Conservation (phyloP, 768 basidiomycete species). For the Austroboletus eburneus region DNA sequence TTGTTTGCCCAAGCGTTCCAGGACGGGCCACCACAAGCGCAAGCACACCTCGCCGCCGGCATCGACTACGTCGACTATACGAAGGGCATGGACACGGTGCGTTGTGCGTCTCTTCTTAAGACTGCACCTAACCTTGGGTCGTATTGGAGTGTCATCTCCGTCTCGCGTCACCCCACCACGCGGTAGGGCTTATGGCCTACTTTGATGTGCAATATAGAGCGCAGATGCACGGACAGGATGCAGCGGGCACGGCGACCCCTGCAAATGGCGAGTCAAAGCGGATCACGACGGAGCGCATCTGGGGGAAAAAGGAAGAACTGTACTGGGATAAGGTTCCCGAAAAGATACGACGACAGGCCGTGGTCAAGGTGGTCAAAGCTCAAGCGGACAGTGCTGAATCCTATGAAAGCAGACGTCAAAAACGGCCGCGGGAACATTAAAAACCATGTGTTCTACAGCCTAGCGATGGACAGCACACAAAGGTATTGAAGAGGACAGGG, state of each 20-base stretch:
- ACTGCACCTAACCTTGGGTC: too few relatives aligned
- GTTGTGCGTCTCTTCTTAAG: slow-evolving; percentile 19
- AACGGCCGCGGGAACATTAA: slow-evolving; percentile 13
- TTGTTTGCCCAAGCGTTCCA: slow-evolving; percentile 48
- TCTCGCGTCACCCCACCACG: slow-evolving; percentile 48
- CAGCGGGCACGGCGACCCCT: slow-evolving; percentile 33
- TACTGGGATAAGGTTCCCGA: slow-evolving; percentile 82
- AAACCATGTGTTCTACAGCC: background rate
- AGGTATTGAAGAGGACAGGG: background rate
- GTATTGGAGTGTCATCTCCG: slow-evolving; percentile 85
- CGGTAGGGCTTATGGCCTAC: slow-evolving; percentile 40
- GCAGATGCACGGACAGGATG: slow-evolving; percentile 56
- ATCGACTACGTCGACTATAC: slow-evolving; percentile 79
- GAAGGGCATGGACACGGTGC: slow-evolving; percentile 71
- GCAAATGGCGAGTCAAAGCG: slow-evolving; percentile 15
- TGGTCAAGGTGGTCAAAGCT: slow-evolving; percentile 39
- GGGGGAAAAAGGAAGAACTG: slow-evolving; percentile 59
- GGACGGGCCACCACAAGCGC: background rate
- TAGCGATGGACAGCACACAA: background rate
- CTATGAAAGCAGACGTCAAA: slow-evolving; percentile 8
- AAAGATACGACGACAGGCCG: slow-evolving; percentile 60
- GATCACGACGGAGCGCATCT: slow-evolving; percentile 52
- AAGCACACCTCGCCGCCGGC: slow-evolving; percentile 22
- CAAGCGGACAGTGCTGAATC: background rate
- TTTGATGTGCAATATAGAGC: slow-evolving; percentile 36